These are phyloP conservation scores for Mentha longifolia DNA, from an alignment of 257 asterid genomes.

Conservation along the genomic window DNA sequence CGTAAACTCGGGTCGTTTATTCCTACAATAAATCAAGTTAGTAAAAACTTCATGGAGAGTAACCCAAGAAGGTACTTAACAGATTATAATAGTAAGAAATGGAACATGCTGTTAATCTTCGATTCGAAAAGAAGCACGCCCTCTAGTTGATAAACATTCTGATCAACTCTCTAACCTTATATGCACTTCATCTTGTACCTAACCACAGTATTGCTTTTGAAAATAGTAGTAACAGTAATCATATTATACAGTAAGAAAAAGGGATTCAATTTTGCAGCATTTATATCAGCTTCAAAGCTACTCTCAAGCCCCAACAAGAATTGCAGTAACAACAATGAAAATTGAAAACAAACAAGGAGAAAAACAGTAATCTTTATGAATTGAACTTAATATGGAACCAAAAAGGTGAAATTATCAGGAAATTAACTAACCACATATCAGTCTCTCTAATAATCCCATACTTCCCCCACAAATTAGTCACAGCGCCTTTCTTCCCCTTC, in stretches of 20 bases:
- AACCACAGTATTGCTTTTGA: background rate
- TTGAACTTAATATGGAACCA: background rate
- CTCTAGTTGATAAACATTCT: background rate
- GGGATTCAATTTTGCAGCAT: background rate
- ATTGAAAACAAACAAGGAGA: background rate
- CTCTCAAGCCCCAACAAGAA: background rate
- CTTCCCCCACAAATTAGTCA: conserved; percentile 91
- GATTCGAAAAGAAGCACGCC: conserved; percentile 7
- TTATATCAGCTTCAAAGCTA: background rate
- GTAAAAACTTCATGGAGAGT: conserved; percentile 17
- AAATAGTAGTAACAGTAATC: too few relatives aligned
- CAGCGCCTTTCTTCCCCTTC: conserved; percentile 78
- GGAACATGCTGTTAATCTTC: background rate
- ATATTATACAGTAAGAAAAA: background rate
- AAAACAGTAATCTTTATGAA: background rate
- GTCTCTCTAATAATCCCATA: conserved; percentile 93
- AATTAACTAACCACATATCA: conserved; percentile 83
- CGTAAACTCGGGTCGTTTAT: conserved; percentile 93
- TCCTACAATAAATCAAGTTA: conserved; percentile 57
- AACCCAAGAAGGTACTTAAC: background rate
- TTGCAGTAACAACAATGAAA: background rate
- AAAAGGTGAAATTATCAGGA: conserved; percentile 5
- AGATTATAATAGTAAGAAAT: background rate
- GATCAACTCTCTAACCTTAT: background rate
- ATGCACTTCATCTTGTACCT: background rate